Evolutionary conservation across 352 stramenopile genomes (phyloP).

Genomic region (Pythium dissotocum): DNA sequence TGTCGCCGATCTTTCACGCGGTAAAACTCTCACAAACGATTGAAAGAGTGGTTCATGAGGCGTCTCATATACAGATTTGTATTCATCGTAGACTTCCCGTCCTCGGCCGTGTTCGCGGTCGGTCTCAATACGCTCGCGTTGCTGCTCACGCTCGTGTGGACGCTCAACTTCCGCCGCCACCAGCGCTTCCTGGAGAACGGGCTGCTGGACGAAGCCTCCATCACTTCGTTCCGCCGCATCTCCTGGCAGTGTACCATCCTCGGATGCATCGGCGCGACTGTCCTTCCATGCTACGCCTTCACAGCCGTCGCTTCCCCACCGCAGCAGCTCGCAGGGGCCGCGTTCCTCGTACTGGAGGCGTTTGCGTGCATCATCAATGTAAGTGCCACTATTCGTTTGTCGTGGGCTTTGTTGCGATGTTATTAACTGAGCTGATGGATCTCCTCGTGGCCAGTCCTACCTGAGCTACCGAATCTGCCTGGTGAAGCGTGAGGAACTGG

Average conservation of each 20-base stretch:
- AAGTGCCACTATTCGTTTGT: conserved; percentile 10
- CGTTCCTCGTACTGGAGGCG: conserved; percentile 49
- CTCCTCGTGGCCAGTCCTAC: conserved; percentile 46
- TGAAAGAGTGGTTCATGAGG: no score
- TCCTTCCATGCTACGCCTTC: conserved; percentile 45
- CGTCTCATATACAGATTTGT: neutral
- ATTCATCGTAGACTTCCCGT: conserved; percentile 36
- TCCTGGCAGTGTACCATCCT: conserved; percentile 42
- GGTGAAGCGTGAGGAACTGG: conserved; percentile 54
- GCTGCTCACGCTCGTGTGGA: conserved; percentile 50
- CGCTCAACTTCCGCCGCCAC: conserved; percentile 65
- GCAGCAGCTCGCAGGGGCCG: conserved; percentile 46
- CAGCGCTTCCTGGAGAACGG: conserved; percentile 40
- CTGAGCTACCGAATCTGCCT: conserved; percentile 62
- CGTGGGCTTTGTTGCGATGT: no score
- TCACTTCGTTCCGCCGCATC: conserved; percentile 29
- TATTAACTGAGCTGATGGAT: no score
- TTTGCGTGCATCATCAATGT: conserved; percentile 64
- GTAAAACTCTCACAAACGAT: conserved; percentile 13
- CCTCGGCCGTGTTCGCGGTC: conserved; percentile 54
- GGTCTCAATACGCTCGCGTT: conserved; percentile 47
- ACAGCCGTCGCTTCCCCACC: conserved; percentile 36
- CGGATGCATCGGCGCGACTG: conserved; percentile 40
- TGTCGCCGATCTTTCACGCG: conserved; percentile 55
- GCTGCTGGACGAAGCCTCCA: conserved; percentile 38